Percentiles rank a stretch among this genome's conserved stretches.
These are phyloP conservation scores for Avena eriantha DNA, from an alignment of 176 grass and related monocot genomes.

Conservation along the genomic window DNA sequence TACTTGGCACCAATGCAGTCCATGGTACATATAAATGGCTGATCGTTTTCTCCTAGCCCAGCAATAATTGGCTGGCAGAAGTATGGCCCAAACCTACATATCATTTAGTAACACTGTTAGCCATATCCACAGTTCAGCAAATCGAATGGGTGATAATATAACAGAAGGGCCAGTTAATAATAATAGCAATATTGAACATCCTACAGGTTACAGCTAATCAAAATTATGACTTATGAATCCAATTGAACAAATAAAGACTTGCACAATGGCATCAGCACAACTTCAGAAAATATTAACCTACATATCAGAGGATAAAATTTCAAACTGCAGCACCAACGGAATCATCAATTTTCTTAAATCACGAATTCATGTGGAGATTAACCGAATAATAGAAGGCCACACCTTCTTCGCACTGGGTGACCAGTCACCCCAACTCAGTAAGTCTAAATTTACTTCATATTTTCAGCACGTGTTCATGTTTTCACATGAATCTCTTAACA, in stretches of 20 bases:
- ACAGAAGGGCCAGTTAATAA: background rate
- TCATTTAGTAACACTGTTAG: conserved; percentile 30
- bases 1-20: conserved; percentile 98
- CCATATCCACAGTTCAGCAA: background rate
- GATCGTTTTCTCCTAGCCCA: conserved; percentile 81
- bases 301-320: background rate
- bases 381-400: background rate
- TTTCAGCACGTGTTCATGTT: background rate
- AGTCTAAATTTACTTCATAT: background rate
- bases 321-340: background rate
- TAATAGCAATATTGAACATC: background rate
- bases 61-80: conserved; percentile 93
- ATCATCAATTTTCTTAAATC: background rate
- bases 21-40: conserved; percentile 98
- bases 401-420: background rate
- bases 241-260: background rate
- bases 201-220: background rate
- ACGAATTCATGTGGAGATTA: background rate
- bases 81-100: conserved; percentile 84
- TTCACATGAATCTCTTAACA: background rate
- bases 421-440: background rate
- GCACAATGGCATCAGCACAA: background rate
- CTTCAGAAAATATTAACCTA: background rate
- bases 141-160: background rate
- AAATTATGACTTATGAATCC: conserved; percentile 11